Evolutionary conservation across 2,329 filamentous ascomycete genomes (phyloP), one percentile per base, ranked within the genome.

Genomic region (Colletotrichum incanum): DNA sequence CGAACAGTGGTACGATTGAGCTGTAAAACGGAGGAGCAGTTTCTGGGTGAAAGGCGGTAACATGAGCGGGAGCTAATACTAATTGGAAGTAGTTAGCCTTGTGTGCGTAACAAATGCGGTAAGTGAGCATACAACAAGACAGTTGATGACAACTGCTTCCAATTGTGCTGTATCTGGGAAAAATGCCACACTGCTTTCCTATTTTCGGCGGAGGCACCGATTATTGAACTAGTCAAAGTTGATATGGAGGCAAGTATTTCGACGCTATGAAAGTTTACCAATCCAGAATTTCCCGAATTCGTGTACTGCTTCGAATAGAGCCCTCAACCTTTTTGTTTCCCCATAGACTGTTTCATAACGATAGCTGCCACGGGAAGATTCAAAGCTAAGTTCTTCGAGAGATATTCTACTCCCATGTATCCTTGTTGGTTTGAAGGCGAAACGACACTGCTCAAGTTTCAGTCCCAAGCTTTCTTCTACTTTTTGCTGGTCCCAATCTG

Each of bases 281-380:
- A 16, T 23, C 20, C 2, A 3, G 52, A 14, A 18, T 55, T 14
- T 16, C 2, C 4, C 1, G 18, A 39, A 37, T 39, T 39, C 52
- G 31, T 16, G n/a, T 12, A 39, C 16, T 39, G 28, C 20, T 18
- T 56, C 20, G 3, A 9, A 2, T 20, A 14, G 18, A 5, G 18
- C 20, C 20, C 5, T 39, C 1, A 1, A 0, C 2, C 23, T 39
- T 23, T 3, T 2, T 11, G 4, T 56, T 5, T 37, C 2, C 23
- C 4, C 11, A 20, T 16, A 20, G n/a, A 23, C 2, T 20, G n/a
- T 56, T 39, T 56, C 31, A 23, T 3, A 2, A 18, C 0, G 4
- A 34, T 8, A 37, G 28, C 18, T 20, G 9, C 52, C 18, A 5
- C 52, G 18, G 26, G 20, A 14, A 37, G 11, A 1, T 37, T n/a